Evolutionary conservation across 108 stramenopile species (phyloP).

Genomic region (Skeletonema marinoi): DNA sequence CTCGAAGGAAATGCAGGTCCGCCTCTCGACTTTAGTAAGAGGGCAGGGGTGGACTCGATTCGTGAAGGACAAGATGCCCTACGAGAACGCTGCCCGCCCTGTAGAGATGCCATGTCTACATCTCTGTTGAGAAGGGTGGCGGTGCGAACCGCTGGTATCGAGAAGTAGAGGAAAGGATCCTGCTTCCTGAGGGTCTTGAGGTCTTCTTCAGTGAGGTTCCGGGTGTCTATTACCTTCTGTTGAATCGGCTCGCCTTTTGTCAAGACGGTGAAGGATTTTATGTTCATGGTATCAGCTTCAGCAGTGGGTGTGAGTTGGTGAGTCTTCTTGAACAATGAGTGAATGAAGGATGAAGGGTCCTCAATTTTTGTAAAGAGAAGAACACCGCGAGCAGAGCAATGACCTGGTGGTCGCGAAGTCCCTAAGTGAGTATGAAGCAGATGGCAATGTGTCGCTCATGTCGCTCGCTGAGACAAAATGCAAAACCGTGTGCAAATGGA

Average conservation of each 20-base stretch:
- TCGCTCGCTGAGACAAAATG: too few relatives aligned
- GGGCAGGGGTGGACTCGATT: neutral
- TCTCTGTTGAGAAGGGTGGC: neutral
- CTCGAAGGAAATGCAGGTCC: neutral
- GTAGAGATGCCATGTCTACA: too few relatives aligned
- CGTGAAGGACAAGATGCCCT: neutral
- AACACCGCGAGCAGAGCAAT: too few relatives aligned
- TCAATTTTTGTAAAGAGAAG: too few relatives aligned
- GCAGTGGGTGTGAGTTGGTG: too few relatives aligned
- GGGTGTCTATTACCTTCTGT: neutral
- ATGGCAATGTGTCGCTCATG: too few relatives aligned
- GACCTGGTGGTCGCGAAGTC: too few relatives aligned
- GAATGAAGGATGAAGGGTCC: too few relatives aligned
- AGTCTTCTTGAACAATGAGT: too few relatives aligned
- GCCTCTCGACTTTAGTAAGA: neutral
- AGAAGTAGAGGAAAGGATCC: neutral
- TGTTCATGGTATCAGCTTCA: too few relatives aligned
- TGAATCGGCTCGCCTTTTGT: neutral
- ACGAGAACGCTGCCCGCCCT: neutral
- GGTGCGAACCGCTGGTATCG: neutral
- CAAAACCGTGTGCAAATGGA: too few relatives aligned
- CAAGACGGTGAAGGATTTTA: neutral
- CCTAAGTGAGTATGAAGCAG: too few relatives aligned
- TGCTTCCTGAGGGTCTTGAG: constrained; percentile 4
- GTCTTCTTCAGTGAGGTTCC: neutral